These are phyloP conservation scores for Vanrija humicola DNA, from an alignment of 1,284 basidiomycete species.

Conservation along the genomic window DNA sequence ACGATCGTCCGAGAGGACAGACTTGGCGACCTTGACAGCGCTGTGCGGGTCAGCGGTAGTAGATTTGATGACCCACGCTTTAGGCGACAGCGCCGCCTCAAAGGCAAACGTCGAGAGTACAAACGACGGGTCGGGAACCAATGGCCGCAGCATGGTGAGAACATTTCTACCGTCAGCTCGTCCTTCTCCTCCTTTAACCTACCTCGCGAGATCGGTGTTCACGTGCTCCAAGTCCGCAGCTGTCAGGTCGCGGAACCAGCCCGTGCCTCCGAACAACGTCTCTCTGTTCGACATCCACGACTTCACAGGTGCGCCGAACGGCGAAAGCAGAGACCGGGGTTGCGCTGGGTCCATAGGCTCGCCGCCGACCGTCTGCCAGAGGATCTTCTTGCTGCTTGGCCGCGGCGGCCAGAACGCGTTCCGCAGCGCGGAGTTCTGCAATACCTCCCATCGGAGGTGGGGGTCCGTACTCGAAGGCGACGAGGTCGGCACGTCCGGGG, in stretches of 20 bases:
- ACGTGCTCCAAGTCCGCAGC: constrained; percentile 30
- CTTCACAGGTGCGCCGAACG: constrained; percentile 35
- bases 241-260: constrained; percentile 46
- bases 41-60: constrained; percentile 10
- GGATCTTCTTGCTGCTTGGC: constrained; percentile 9
- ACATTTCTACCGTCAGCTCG: constrained; percentile 25
- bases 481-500: constrained; percentile 47
- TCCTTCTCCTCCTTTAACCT: background rate
- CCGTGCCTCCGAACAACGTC: constrained; percentile 20
- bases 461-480: constrained; percentile 45
- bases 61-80: constrained; percentile 25
- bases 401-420: constrained; percentile 31
- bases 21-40: constrained; percentile 62
- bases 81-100: constrained; percentile 36
- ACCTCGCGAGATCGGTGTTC: constrained; percentile 36
- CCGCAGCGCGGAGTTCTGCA: constrained; percentile 24
- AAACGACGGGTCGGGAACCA: constrained; percentile 44
- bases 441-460: constrained; percentile 37
- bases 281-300: constrained; percentile 28
- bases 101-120: constrained; percentile 45
- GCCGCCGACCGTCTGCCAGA: constrained; percentile 44
- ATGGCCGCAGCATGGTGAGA: constrained; percentile 25
- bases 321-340: constrained; percentile 11
- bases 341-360: constrained; percentile 48
- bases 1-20: constrained; percentile 60